Evolutionary conservation across 805 yeast genomes (phyloP), one percentile per base, ranked within the genome.

Genomic region (Schwanniomyces vanrijiae): DNA sequence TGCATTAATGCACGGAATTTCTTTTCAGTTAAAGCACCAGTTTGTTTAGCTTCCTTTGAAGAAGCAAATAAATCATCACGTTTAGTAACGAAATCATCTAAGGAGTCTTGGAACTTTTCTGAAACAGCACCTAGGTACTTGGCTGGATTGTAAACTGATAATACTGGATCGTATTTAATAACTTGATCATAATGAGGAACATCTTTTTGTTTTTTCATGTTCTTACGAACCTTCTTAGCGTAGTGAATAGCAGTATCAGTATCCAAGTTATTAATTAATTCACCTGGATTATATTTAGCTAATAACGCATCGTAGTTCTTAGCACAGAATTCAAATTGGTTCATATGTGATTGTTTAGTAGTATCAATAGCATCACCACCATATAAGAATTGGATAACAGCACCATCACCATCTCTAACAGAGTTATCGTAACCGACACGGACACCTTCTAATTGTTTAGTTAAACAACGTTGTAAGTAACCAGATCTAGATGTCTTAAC

Each of bases 401-500:
- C 77, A 48, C 99, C 99, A 69, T 94, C 99, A 47, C 88, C 86
- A 66, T 95, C 96, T 71, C 99, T 83, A 19, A 94, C 96, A 46
- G 96, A 81, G 75, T 91, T 91, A 72, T 94, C 99, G 65, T 94
- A 94, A 37, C 90, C 81, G 33, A 90, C 86, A 58, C 88, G 96
- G 24, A 94, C 96, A 76, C 99, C 99, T 70, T 94, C 99, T 54
- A 94, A 78, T 73, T 94, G 99, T 71, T 94, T 94, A 49, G 96
- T 94, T 71, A 94, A 80, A 81, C 99, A 95, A 75, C 99, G 85
- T 75, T 94, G 99, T 68, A 94, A 79, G 72, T 94, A 94, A 64
- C 99, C 99, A 50, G 98, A 91, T 73, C 97, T 85, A 18, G 97
- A 89, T 8, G 99, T 94, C 73, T 94, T 94, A 54, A 94, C 99